A percentile compares a stretch with the other conserved stretches of the same genome.
Evolutionary conservation across 2,329 filamentous ascomycete species (phyloP).

Genomic region (Alternaria sp.): DNA sequence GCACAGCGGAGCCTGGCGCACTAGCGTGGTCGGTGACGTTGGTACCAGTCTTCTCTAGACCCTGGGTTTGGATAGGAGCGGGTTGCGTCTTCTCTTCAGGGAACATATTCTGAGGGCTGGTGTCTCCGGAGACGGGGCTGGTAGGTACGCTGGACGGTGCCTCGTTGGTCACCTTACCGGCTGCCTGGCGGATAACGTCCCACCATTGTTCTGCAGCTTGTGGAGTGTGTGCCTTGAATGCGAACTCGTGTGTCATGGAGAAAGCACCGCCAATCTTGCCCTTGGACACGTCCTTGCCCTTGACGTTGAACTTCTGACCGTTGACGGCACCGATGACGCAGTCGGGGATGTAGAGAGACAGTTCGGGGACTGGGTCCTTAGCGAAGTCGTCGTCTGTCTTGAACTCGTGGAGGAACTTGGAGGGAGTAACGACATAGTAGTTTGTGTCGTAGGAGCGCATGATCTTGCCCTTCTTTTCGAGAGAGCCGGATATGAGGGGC

Average conservation of each 20-base stretch:
- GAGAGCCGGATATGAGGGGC: constrained; percentile 83
- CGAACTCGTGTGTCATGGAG: constrained; percentile 78
- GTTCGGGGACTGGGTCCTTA: constrained; percentile 80
- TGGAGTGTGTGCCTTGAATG: constrained; percentile 86
- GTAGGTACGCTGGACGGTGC: constrained; percentile 49
- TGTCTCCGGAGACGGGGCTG: constrained; percentile 43
- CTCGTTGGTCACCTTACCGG: constrained; percentile 60
- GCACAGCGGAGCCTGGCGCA: constrained; percentile 17
- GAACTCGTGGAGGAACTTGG: constrained; percentile 93
- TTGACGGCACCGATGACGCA: constrained; percentile 76
- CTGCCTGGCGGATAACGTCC: constrained; percentile 71
- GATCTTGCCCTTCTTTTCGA: constrained; percentile 91
- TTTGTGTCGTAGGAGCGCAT: constrained; percentile 80
- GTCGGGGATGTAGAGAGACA: constrained; percentile 91
- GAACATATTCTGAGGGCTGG: constrained; percentile 18
- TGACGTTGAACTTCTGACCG: constrained; percentile 89
- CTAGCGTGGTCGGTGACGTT: constrained; percentile 23
- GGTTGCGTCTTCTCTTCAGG: constrained; percentile 13
- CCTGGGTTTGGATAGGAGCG: constrained; percentile 46
- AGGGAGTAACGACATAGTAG: constrained; percentile 90
- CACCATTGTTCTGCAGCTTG: constrained; percentile 87
- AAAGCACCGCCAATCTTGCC: constrained; percentile 80
- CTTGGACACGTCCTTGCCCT: constrained; percentile 90
- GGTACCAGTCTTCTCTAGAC: constrained; percentile 33
- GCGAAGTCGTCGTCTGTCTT: constrained; percentile 83